phyloP scores from a whole-genome alignment of 2,329 filamentous ascomycete genomes.

The Cladosporium phlei region DNA sequence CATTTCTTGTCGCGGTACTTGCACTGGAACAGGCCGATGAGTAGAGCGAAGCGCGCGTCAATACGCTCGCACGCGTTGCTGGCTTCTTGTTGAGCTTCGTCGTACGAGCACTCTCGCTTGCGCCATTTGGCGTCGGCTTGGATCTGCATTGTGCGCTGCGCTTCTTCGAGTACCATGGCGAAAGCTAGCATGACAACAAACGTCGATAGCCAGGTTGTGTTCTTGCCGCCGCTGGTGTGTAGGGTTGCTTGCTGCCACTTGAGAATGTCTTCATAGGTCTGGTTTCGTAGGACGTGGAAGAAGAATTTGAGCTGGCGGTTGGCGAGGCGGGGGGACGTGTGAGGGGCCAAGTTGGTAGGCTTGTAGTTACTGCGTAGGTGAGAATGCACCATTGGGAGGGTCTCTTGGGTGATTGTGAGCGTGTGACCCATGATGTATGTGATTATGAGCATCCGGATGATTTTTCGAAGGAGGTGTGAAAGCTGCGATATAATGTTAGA shows the following conservation, averaged over 20 bases:
- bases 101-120: constrained; percentile 28
- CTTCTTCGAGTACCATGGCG: constrained; percentile 45
- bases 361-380: constrained; percentile 36
- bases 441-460: constrained; percentile 43
- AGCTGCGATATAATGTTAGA: constrained; percentile 20
- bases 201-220: constrained; percentile 42
- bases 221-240: constrained; percentile 38
- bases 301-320: constrained; percentile 49
- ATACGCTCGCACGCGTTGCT: constrained; percentile 40
- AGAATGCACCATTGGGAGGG: constrained; percentile 33
- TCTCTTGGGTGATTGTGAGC: constrained; percentile 40
- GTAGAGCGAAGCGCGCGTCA: constrained; percentile 41
- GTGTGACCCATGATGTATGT: constrained; percentile 49
- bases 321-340: constrained; percentile 41
- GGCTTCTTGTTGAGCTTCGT: constrained; percentile 30
- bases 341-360: constrained; percentile 16
- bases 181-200: constrained; percentile 45
- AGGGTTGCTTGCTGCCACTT: constrained; percentile 46
- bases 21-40: constrained; percentile 44
- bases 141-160: constrained; percentile 44
- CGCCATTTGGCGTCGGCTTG: constrained; percentile 36
- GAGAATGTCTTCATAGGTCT: constrained; percentile 40
- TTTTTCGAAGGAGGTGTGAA: constrained; percentile 38
- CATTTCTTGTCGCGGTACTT: constrained; percentile 44
- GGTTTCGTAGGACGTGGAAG: constrained; percentile 40